These are phyloP conservation scores for Ceriops tagal DNA, from an alignment of 345 rosid species.

Conservation along the genomic window DNA sequence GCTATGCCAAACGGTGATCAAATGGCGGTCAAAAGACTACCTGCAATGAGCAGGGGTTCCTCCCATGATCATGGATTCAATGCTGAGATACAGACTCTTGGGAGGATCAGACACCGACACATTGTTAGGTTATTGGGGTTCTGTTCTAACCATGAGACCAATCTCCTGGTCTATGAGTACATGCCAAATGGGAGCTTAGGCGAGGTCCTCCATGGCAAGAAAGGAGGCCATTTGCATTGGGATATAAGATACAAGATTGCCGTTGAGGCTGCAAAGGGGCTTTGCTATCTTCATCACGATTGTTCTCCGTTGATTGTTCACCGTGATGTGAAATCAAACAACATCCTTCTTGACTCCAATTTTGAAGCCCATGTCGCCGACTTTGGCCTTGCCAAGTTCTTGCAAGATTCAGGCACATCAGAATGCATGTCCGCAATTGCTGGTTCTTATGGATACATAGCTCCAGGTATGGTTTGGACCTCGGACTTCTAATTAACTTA, in stretches of 20 bases:
- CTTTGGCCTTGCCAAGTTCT: conserved; percentile 88
- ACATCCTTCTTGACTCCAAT: conserved; percentile 72
- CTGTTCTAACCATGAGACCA: conserved; percentile 87
- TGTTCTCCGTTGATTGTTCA: conserved; percentile 87
- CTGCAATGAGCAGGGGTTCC: conserved; percentile 76
- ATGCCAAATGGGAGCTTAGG: conserved; percentile 94
- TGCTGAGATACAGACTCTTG: conserved; percentile 90
- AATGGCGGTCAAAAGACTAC: conserved; percentile 78
- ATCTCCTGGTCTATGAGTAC: conserved; percentile 81
- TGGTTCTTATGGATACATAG: conserved; percentile 93
- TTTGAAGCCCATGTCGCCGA: conserved; percentile 95
- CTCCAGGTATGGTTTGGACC: conserved; percentile 60
- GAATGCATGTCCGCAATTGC: conserved; percentile 98
- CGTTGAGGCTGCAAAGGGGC: conserved; percentile 81
- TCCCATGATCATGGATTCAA: conserved; percentile 97
- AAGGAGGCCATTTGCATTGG: conserved; percentile 91
- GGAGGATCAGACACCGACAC: conserved; percentile 81
- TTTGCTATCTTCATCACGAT: conserved; percentile 86
- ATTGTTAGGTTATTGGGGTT: conserved; percentile 79
- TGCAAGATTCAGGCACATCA: conserved; percentile 88
- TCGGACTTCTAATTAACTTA: neutral
- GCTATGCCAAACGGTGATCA: conserved; percentile 72
- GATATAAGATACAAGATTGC: conserved; percentile 81
- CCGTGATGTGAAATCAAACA: conserved; percentile 83
- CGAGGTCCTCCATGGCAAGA: conserved; percentile 84